Conservation (phyloP, 345 rosid genomes). For the Rhodamnia argentea region DNA sequence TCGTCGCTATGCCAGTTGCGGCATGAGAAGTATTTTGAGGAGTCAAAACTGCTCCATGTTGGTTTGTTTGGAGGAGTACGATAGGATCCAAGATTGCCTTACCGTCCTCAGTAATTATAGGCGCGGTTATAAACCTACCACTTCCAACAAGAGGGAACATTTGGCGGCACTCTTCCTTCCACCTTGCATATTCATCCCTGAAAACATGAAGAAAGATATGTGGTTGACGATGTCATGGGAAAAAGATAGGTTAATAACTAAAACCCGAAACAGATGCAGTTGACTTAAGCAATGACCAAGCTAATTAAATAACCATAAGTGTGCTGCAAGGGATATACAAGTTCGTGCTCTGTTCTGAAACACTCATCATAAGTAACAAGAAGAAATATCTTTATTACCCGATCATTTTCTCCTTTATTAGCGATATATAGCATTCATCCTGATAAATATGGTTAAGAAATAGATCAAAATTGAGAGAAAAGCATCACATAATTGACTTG, state of each 20-base stretch:
- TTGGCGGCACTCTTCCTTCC: slow-evolving; percentile 73
- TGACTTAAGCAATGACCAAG: not conserved
- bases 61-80: slow-evolving; percentile 56
- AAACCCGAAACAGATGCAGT: not conserved
- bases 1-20: not conserved
- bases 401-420: not conserved
- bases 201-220: slow-evolving; percentile 2
- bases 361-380: not conserved
- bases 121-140: slow-evolving; percentile 82
- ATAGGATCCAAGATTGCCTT: slow-evolving; percentile 76
- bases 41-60: slow-evolving; percentile 18
- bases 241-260: not conserved
- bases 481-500: not conserved
- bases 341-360: not conserved
- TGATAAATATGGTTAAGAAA: not conserved
- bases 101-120: slow-evolving; percentile 77
- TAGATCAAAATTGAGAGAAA: not conserved
- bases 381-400: not conserved
- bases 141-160: slow-evolving; percentile 84
- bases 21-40: slow-evolving; percentile 5
- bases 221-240: not conserved
- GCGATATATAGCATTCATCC: not conserved
- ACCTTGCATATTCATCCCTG: slow-evolving; percentile 64
- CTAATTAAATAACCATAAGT: not conserved
- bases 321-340: not conserved